A percentile compares a stretch with the other conserved stretches of the same genome.
Conservation (phyloP, 306 rosid species). For the Sicyos edulis region DNA sequence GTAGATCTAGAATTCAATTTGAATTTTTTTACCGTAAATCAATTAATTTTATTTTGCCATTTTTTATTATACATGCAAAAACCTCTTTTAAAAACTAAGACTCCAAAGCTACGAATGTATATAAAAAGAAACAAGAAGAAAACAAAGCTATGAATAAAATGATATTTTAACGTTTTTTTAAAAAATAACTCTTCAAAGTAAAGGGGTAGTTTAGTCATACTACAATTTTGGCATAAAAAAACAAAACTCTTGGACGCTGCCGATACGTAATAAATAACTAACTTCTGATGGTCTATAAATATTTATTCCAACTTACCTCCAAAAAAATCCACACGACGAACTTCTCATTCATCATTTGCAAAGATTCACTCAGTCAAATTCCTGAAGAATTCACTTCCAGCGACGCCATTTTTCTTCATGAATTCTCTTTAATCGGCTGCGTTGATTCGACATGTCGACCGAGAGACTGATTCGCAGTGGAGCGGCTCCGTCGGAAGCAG, state of each 20-base stretch:
- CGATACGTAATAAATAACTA: not conserved
- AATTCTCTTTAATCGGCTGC: not conserved
- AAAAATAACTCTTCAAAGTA: too few relatives aligned
- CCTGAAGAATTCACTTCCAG: constrained; percentile 9
- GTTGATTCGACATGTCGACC: constrained; percentile 37
- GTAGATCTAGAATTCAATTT: too few relatives aligned
- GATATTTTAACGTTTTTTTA: too few relatives aligned
- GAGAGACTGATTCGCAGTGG: constrained; percentile 45
- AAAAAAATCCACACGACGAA: constrained; percentile 26
- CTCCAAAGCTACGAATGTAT: too few relatives aligned
- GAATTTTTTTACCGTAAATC: too few relatives aligned
- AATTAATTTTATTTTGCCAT: too few relatives aligned
- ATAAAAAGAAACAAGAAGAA: too few relatives aligned
- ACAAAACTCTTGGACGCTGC: too few relatives aligned
- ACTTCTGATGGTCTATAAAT: not conserved
- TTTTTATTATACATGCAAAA: too few relatives aligned
- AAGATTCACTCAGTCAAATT: not conserved
- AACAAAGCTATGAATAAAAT: too few relatives aligned
- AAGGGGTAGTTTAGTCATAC: not conserved
- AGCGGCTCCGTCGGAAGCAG: constrained; percentile 30
- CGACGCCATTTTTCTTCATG: not conserved
- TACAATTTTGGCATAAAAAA: not conserved
- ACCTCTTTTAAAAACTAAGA: too few relatives aligned
- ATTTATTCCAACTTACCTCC: not conserved
- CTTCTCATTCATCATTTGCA: constrained; percentile 10